These are phyloP conservation scores for Leccinum longicurvipes DNA, from an alignment of 768 basidiomycete genomes.

Conservation along the genomic window DNA sequence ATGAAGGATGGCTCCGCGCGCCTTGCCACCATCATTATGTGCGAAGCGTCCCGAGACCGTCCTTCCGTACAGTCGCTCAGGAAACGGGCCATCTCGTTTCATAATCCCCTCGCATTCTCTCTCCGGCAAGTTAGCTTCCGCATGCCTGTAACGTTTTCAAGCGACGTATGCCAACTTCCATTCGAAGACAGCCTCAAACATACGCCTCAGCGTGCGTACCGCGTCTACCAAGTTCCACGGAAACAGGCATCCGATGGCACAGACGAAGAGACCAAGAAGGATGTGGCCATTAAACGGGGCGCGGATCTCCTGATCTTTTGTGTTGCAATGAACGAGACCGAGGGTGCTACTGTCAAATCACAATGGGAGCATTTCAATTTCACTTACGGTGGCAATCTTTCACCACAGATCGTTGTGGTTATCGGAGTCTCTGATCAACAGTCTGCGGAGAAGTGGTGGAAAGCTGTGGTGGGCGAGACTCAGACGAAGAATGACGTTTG, in stretches of 20 bases:
- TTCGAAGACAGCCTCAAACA: conserved; percentile 14
- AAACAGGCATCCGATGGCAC: not conserved
- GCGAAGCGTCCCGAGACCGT: conserved; percentile 13
- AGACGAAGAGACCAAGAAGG: conserved; percentile 8
- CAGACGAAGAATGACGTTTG: conserved; percentile 3
- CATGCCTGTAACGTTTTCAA: conserved; percentile 21
- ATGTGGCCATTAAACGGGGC: conserved; percentile 16
- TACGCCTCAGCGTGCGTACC: conserved; percentile 10
- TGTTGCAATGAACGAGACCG: conserved; percentile 4
- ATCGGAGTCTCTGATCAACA: conserved; percentile 12
- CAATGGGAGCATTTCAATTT: conserved; percentile 28
- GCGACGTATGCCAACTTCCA: conserved; percentile 17
- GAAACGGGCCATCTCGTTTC: conserved; percentile 24
- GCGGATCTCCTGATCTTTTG: conserved; percentile 29
- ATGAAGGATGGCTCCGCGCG: conserved; percentile 4
- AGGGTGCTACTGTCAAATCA: conserved; percentile 2
- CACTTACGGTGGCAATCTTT: conserved; percentile 26
- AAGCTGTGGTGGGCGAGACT: not conserved
- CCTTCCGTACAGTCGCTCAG: not conserved
- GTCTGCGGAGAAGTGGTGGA: conserved; percentile 26
- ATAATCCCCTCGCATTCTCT: conserved; percentile 19
- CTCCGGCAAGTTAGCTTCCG: conserved; percentile 17
- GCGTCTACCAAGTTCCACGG: conserved; percentile 23
- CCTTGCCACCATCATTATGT: conserved; percentile 23
- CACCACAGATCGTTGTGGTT: conserved; percentile 25